Conservation (phyloP, 352 stramenopile genomes). For the Aphanomyces euteiches region DNA sequence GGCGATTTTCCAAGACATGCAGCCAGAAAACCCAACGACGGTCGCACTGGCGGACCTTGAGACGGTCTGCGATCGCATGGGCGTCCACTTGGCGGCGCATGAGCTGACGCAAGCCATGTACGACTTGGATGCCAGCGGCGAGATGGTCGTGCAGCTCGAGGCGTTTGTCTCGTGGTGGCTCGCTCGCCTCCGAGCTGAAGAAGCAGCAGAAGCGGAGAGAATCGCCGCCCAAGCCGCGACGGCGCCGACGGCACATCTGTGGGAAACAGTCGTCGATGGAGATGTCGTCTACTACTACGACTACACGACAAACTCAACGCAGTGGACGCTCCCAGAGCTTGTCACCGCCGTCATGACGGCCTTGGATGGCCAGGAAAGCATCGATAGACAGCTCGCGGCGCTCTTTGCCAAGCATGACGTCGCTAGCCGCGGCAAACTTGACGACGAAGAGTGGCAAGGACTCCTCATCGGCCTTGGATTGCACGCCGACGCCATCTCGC, state of each 20-base stretch:
- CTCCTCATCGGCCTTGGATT: conserved; percentile 13
- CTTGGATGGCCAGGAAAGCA: conserved; percentile 21
- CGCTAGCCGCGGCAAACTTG: conserved; percentile 2
- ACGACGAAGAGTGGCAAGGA: conserved; percentile 17
- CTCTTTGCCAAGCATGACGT: conserved; percentile 16
- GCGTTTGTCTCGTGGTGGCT: conserved; percentile 59
- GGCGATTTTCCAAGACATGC: neutral
- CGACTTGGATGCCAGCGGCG: conserved; percentile 55
- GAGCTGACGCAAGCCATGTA: conserved; percentile 30
- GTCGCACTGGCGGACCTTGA: conserved; percentile 11
- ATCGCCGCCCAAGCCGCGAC: conserved; percentile 17
- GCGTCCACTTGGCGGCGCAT: neutral
- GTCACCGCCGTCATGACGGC: conserved; percentile 11
- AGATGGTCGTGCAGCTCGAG: conserved; percentile 50
- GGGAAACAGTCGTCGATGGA: conserved; percentile 49
- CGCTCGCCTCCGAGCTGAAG: conserved; percentile 26
- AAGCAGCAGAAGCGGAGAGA: conserved; percentile 1
- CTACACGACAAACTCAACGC: conserved; percentile 46
- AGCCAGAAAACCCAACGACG: conserved; percentile 4
- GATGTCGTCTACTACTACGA: conserved; percentile 49
- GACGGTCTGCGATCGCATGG: conserved; percentile 4
- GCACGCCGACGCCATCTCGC: neutral
- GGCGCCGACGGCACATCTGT: conserved; percentile 35
- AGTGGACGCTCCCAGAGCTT: conserved; percentile 47
- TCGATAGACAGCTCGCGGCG: neutral